A percentile compares a stretch with the other conserved stretches of the same genome.
Evolutionary conservation across 441 rosid genomes (phyloP).

Genomic region (Gossypium davidsonii): DNA sequence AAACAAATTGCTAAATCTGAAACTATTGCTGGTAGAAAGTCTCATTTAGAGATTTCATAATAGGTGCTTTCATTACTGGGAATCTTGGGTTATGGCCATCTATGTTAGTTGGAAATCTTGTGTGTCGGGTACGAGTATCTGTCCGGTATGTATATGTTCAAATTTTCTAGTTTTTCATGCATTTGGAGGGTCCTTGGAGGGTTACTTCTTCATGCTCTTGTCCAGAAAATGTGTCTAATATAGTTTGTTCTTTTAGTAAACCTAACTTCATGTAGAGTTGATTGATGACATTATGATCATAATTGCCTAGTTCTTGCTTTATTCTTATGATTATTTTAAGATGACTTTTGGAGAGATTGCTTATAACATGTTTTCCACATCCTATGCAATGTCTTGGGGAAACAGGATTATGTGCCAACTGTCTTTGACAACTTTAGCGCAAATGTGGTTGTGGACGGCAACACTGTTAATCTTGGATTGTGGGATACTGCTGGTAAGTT

Average conservation of each 20-base stretch:
- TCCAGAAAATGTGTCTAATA: too few relatives aligned
- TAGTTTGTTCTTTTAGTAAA: too few relatives aligned
- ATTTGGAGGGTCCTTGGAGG: too few relatives aligned
- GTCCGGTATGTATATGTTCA: background rate
- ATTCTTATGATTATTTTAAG: background rate
- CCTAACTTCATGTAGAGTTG: background rate
- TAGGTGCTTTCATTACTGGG: background rate
- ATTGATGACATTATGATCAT: background rate
- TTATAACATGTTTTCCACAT: background rate
- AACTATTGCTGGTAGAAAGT: background rate
- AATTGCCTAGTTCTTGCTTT: background rate
- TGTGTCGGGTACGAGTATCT: background rate
- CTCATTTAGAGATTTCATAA: background rate
- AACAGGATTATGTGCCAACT: slow-evolving; percentile 92
- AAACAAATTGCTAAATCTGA: background rate
- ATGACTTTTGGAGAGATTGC: background rate
- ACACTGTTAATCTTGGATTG: slow-evolving; percentile 76
- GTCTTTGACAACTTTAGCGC: slow-evolving; percentile 92
- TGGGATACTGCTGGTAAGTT: slow-evolving; percentile 91
- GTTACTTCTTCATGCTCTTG: too few relatives aligned
- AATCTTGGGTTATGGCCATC: background rate
- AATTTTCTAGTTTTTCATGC: background rate
- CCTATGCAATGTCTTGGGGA: slow-evolving; percentile 14
- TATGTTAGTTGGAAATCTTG: background rate
- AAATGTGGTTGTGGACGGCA: slow-evolving; percentile 85